A percentile compares a stretch with the other conserved stretches of the same genome.
These are phyloP conservation scores for Tulasnella sp. DNA, from an alignment of 768 basidiomycete species.

Conservation along the genomic window DNA sequence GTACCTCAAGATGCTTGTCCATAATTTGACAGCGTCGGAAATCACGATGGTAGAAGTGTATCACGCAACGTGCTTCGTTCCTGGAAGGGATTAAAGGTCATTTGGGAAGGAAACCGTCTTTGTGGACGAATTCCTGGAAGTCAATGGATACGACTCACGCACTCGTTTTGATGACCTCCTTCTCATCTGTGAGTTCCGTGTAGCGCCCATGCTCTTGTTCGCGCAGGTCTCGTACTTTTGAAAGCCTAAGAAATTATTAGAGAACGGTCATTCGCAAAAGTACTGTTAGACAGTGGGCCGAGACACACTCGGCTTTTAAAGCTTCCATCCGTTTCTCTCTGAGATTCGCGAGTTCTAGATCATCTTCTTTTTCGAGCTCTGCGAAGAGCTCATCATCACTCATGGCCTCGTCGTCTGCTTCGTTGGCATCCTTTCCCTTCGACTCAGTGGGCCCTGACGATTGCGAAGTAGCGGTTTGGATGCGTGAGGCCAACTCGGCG, in stretches of 20 bases:
- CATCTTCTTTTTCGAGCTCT: constrained; percentile 79
- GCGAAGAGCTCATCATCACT: constrained; percentile 55
- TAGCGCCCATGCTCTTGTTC: constrained; percentile 74
- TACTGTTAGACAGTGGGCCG: not conserved
- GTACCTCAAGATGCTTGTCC: constrained; percentile 88
- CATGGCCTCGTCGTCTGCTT: constrained; percentile 52
- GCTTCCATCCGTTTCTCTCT: constrained; percentile 77
- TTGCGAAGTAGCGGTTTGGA: constrained; percentile 32
- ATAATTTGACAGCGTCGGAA: constrained; percentile 93
- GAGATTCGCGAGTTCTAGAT: constrained; percentile 54
- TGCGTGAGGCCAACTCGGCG: constrained; percentile 53
- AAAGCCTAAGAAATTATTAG: constrained; percentile 49
- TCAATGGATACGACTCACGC: constrained; percentile 59
- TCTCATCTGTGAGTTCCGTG: constrained; percentile 81
- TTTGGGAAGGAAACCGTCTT: constrained; percentile 1
- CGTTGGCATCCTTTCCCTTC: constrained; percentile 40
- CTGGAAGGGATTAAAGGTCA: constrained; percentile 41
- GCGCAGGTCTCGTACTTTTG: constrained; percentile 59
- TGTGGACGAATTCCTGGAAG: not conserved
- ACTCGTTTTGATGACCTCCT: constrained; percentile 78
- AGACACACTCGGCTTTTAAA: constrained; percentile 71
- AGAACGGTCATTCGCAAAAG: not conserved
- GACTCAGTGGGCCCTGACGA: not conserved
- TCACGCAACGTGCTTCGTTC: constrained; percentile 72
- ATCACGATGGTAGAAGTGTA: constrained; percentile 92